Conservation (phyloP, 805 yeast species). For the Suhomyces vadensis region DNA sequence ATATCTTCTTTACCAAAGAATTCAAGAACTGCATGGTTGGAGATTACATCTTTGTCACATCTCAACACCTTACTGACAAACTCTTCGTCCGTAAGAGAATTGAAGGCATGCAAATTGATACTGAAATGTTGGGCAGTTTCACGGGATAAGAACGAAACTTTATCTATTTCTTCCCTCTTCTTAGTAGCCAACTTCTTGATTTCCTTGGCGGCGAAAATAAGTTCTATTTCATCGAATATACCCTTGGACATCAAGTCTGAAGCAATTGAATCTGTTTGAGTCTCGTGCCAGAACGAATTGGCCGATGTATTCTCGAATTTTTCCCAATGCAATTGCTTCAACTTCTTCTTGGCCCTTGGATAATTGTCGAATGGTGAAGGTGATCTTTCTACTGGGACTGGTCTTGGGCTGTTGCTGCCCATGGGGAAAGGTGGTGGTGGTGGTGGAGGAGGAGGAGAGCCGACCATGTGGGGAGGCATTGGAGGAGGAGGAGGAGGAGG, state of each 20-base stretch:
- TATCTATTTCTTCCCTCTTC: constrained; percentile 45
- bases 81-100: constrained; percentile 52
- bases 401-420: not conserved
- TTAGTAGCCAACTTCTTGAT: constrained; percentile 44
- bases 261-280: constrained; percentile 45
- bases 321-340: constrained; percentile 85
- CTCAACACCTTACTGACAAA: constrained; percentile 54
- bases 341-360: constrained; percentile 58
- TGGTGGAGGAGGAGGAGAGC: constrained; percentile 27
- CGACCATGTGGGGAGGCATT: constrained; percentile 25
- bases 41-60: constrained; percentile 58
- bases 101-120: constrained; percentile 69
- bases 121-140: constrained; percentile 81
- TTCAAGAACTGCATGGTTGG: constrained; percentile 61
- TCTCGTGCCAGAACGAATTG: constrained; percentile 63
- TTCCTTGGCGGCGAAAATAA: constrained; percentile 59
- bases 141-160: constrained; percentile 59
- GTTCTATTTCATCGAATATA: constrained; percentile 63
- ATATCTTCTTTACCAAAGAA: constrained; percentile 70
- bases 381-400: constrained; percentile 5
- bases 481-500: constrained; percentile 27
- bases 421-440: constrained; percentile 26
- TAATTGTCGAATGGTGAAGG: constrained; percentile 42
- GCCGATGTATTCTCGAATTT: constrained; percentile 53
- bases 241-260: constrained; percentile 57